Conservation (phyloP, 768 basidiomycete genomes). For the Inosperma sp. region DNA sequence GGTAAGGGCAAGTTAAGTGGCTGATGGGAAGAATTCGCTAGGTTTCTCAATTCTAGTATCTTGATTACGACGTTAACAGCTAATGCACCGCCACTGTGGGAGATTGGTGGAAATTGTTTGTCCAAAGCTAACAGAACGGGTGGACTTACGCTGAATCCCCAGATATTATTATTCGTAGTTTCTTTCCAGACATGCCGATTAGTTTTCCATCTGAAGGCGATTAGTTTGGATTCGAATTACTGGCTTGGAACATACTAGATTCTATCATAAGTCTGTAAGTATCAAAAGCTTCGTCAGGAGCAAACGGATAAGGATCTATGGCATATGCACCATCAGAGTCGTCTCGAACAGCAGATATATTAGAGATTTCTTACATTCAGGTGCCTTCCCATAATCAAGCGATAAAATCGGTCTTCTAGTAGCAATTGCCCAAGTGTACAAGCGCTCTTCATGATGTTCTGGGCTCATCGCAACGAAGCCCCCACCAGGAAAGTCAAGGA, state of each 20-base stretch:
- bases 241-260: constrained; percentile 40
- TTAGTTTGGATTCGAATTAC: background rate
- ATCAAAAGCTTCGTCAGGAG: constrained; percentile 93
- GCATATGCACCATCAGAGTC: too few species aligned
- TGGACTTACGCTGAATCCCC: constrained; percentile 95
- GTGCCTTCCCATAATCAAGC: constrained; percentile 94
- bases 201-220: constrained; percentile 51
- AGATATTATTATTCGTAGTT: constrained; percentile 71
- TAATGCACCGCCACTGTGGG: constrained; percentile 77
- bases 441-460: constrained; percentile 92
- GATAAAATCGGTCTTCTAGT: constrained; percentile 78
- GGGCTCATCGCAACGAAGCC: constrained; percentile 97
- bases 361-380: constrained; percentile 94
- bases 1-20: constrained; percentile 59
- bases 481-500: constrained; percentile 92
- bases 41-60: constrained; percentile 63
- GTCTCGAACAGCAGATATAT: too few species aligned
- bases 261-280: constrained; percentile 77
- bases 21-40: constrained; percentile 29
- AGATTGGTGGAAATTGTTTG: constrained; percentile 12
- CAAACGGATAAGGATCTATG: constrained; percentile 95
- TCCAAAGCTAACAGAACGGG: constrained; percentile 2
- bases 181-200: constrained; percentile 85
- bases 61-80: constrained; percentile 81
- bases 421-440: constrained; percentile 77